These are phyloP conservation scores for Bullera alba DNA, from an alignment of 768 basidiomycete genomes.

Conservation along the genomic window DNA sequence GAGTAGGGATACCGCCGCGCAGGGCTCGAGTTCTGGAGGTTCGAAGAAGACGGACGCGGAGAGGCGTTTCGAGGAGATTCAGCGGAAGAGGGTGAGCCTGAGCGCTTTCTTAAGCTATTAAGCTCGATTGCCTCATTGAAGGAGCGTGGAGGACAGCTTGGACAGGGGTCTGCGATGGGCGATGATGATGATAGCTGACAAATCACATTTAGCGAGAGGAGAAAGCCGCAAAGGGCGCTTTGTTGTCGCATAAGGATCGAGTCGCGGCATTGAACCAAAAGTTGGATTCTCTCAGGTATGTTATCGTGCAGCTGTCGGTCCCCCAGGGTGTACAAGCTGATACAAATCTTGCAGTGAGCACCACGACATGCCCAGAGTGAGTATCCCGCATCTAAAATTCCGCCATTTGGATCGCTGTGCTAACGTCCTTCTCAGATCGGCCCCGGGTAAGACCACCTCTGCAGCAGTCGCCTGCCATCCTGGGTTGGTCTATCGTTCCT, in stretches of 20 bases:
- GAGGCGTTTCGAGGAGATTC: slow-evolving; percentile 41
- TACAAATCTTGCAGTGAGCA: slow-evolving; percentile 33
- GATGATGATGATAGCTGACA: not conserved
- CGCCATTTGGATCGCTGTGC: not conserved
- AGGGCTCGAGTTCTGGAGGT: not conserved
- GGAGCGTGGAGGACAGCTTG: not conserved
- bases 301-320: no score
- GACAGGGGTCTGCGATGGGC: no score
- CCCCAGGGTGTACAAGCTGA: no score
- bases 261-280: slow-evolving; percentile 41
- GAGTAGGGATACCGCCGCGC: not conserved
- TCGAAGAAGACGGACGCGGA: slow-evolving; percentile 43
- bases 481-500: not conserved
- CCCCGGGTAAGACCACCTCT: slow-evolving; percentile 25
- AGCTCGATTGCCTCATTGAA: not conserved
- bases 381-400: slow-evolving; percentile 5
- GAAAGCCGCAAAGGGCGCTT: slow-evolving; percentile 32
- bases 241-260: slow-evolving; percentile 43
- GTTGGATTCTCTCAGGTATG: slow-evolving; percentile 38
- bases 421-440: slow-evolving; percentile 22
- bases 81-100: slow-evolving; percentile 37
- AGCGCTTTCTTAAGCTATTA: not conserved
- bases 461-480: not conserved
- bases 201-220: slow-evolving; percentile 32
- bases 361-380: slow-evolving; percentile 45